These are phyloP conservation scores for Prototheca wickerhamii DNA, from an alignment of 163 green algal genomes.

Conservation along the genomic window DNA sequence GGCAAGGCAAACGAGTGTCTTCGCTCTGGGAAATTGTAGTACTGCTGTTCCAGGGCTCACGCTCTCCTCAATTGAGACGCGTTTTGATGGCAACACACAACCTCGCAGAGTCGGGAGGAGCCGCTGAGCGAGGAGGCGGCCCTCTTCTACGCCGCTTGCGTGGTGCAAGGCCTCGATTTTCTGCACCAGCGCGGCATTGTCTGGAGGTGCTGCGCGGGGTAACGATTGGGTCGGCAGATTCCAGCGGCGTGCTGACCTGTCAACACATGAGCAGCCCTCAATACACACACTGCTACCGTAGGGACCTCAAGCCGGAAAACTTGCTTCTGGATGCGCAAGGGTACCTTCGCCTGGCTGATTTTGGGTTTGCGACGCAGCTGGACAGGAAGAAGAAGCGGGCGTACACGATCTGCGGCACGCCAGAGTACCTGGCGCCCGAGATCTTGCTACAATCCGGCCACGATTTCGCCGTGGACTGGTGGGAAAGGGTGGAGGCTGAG, in stretches of 20 bases:
- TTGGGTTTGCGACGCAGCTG: slow-evolving; percentile 86
- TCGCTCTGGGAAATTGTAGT: too few relatives aligned
- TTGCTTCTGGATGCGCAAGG: slow-evolving; percentile 68
- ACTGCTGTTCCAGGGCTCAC: too few relatives aligned
- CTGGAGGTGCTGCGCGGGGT: slow-evolving; percentile 29
- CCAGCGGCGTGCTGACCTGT: background rate
- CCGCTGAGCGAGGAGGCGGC: slow-evolving; percentile 62
- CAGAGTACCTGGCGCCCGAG: slow-evolving; percentile 93
- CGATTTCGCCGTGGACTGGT: slow-evolving; percentile 81
- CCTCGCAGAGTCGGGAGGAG: slow-evolving; percentile 40
- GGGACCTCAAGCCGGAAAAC: slow-evolving; percentile 86
- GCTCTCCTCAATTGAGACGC: background rate
- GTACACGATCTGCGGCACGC: slow-evolving; percentile 93
- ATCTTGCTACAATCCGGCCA: slow-evolving; percentile 64
- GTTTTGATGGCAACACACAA: too few relatives aligned
- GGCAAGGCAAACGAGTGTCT: slow-evolving; percentile 12
- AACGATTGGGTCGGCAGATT: background rate
- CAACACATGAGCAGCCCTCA: background rate
- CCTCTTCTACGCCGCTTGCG: slow-evolving; percentile 78
- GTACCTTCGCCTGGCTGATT: slow-evolving; percentile 75
- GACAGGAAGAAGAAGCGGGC: slow-evolving; percentile 35
- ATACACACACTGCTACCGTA: slow-evolving; percentile 7
- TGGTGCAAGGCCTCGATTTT: slow-evolving; percentile 75
- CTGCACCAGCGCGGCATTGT: slow-evolving; percentile 66
- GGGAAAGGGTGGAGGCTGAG: too few relatives aligned